A percentile compares a stretch with the other conserved stretches of the same genome.
Evolutionary conservation across 2,329 filamentous ascomycete genomes (phyloP).

Genomic region (Penicillium sp.): DNA sequence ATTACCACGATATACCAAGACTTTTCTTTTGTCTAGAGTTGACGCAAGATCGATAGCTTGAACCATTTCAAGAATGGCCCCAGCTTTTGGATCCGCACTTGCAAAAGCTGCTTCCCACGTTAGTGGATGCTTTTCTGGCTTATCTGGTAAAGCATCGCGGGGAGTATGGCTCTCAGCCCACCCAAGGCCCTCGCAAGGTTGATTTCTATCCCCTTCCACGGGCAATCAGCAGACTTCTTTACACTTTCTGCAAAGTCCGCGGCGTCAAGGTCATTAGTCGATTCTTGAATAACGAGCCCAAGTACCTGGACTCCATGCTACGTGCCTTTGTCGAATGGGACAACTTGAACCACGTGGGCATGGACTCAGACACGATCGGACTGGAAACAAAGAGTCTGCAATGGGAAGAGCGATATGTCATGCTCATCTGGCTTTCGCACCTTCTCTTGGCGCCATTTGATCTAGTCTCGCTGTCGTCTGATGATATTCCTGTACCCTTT

Average conservation of each 20-base stretch:
- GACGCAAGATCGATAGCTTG: constrained; percentile 47
- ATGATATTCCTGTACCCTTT: constrained; percentile 32
- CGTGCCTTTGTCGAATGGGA: constrained; percentile 62
- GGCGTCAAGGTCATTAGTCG: constrained; percentile 88
- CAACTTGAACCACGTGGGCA: constrained; percentile 15
- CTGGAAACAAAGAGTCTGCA: constrained; percentile 43
- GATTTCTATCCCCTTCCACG: constrained; percentile 51
- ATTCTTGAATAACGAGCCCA: constrained; percentile 86
- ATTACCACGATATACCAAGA: not conserved
- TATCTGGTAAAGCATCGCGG: constrained; percentile 47
- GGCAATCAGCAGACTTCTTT: constrained; percentile 73
- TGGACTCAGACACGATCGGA: constrained; percentile 9
- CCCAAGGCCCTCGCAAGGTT: constrained; percentile 31
- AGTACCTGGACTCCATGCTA: constrained; percentile 74
- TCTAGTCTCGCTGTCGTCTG: constrained; percentile 70
- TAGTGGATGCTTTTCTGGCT: constrained; percentile 70
- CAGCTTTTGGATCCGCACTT: constrained; percentile 86
- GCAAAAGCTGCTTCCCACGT: constrained; percentile 63
- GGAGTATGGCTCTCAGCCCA: constrained; percentile 33
- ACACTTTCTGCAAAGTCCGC: constrained; percentile 88
- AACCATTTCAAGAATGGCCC: constrained; percentile 90
- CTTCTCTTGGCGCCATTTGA: constrained; percentile 84
- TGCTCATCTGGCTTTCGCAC: constrained; percentile 81
- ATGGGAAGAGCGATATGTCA: constrained; percentile 87
- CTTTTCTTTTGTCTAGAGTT: constrained; percentile 5